These are phyloP conservation scores for Incumbomyces delicatus DNA, from an alignment of 2,329 filamentous ascomycete species.

Conservation along the genomic window DNA sequence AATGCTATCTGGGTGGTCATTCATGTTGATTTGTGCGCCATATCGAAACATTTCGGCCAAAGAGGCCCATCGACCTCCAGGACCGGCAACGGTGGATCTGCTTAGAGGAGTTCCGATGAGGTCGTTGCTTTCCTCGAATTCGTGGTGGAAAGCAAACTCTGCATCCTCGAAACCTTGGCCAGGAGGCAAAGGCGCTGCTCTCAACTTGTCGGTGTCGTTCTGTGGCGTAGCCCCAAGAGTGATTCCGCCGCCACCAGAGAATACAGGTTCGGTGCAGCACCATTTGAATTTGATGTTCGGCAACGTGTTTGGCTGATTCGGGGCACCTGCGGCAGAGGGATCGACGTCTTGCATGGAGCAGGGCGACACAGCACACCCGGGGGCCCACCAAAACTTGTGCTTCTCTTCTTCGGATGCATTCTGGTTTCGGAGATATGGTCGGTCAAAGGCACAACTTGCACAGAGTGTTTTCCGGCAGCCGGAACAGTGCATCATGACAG, in stretches of 20 bases:
- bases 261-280: slow-evolving; percentile 52
- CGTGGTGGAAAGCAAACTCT: slow-evolving; percentile 39
- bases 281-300: slow-evolving; percentile 48
- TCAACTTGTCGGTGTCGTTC: slow-evolving; percentile 45
- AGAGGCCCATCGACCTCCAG: slow-evolving; percentile 24
- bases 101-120: not conserved
- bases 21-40: slow-evolving; percentile 2
- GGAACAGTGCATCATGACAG: slow-evolving; percentile 52
- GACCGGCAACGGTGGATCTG: slow-evolving; percentile 8
- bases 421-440: slow-evolving; percentile 38
- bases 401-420: slow-evolving; percentile 15
- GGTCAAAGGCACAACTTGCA: slow-evolving; percentile 50
- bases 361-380: slow-evolving; percentile 44
- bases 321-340: slow-evolving; percentile 10
- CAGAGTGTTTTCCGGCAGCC: slow-evolving; percentile 52
- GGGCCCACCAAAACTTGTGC: slow-evolving; percentile 50
- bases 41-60: slow-evolving; percentile 33
- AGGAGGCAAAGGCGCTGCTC: slow-evolving; percentile 47
- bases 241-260: slow-evolving; percentile 51
- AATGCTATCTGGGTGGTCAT: slow-evolving; percentile 10
- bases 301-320: slow-evolving; percentile 29
- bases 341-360: slow-evolving; percentile 48
- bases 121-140: slow-evolving; percentile 22
- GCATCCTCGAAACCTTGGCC: slow-evolving; percentile 47
- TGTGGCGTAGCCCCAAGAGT: slow-evolving; percentile 42